Conservation (phyloP, 2,329 filamentous ascomycete species). For the Shiraia sp. region DNA sequence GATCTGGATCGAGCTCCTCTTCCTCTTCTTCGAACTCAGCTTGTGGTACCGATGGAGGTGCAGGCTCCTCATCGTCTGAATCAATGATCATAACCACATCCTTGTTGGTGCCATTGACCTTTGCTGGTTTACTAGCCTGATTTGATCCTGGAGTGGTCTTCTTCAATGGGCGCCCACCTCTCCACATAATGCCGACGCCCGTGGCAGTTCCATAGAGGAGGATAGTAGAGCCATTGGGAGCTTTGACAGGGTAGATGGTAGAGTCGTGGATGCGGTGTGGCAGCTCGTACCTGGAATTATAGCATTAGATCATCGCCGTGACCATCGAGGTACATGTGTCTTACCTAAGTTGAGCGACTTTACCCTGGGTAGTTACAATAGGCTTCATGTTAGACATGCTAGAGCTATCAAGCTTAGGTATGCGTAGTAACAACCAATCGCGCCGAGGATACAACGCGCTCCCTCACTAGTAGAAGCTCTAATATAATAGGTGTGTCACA, state of each 20-base stretch:
- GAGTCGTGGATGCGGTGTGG: constrained; percentile 61
- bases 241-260: constrained; percentile 60
- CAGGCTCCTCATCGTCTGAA: constrained; percentile 58
- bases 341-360: constrained; percentile 39
- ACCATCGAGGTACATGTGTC: neutral
- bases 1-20: constrained; percentile 60
- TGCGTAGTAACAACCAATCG: neutral
- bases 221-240: constrained; percentile 65
- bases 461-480: too few relatives aligned
- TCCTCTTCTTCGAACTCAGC: constrained; percentile 59
- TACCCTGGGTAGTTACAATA: constrained; percentile 59
- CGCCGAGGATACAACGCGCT: neutral
- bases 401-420: too few relatives aligned
- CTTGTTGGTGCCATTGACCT: constrained; percentile 47
- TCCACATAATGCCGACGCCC: constrained; percentile 64
- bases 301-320: constrained; percentile 3
- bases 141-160: constrained; percentile 25
- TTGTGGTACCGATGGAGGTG: constrained; percentile 22
- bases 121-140: constrained; percentile 37
- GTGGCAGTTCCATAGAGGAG: constrained; percentile 63
- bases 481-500: too few relatives aligned
- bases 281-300: constrained; percentile 59
- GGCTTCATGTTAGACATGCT: constrained; percentile 66
- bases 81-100: constrained; percentile 61
- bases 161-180: constrained; percentile 59